Evolutionary conservation across 2,329 filamentous ascomycete species (phyloP), one percentile per base, ranked within the genome.

Genomic region (Aspergillus bombycis): DNA sequence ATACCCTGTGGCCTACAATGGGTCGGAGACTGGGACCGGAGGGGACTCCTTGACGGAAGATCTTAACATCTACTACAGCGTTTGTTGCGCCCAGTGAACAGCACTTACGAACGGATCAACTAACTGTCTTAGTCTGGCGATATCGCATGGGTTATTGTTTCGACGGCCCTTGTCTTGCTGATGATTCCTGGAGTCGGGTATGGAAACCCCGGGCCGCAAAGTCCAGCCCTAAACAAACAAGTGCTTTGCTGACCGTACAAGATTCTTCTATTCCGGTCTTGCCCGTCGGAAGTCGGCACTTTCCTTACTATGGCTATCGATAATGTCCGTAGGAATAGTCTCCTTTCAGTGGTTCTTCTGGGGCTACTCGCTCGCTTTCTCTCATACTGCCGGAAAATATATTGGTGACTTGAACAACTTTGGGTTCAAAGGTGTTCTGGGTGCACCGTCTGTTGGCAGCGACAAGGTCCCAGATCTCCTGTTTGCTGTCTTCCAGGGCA

Each of bases 261-360:
- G 92, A 59, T 95, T 96, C 85, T 96, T 96, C 85, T 97, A 97
- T 83, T 94, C 91, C 50, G 93, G 93, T 67, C 89, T 96, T 19
- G 92, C 93, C 19, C 89, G 93, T 62, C 88, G 93, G 77, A 97
- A 96, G 82, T 96, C 92, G 0, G 93, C 93, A 4, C 84, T 97
- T 60, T 92, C 92, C 21, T 85, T 97, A 65, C 90, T 96, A 77
- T 94, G 92, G 85, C 85, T 96, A 4, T 91, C 91, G 16, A 86
- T 96, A 81, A 90, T 96, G 82, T 89, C 91, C 19, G 87, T 90
- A 4, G 91, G 88, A 12, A 88, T 96, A 68, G 88, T 93, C 65
- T 89, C 88, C 57, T 96, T 96, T 80, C 92, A 96, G 75, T 97
- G 93, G 93, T 96, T 96, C 83, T 94, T 96, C 83, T 96, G 93